Evolutionary conservation across 371 early-diverging fungal species (phyloP).

Genomic region (Coelomomyces lativittatus): DNA sequence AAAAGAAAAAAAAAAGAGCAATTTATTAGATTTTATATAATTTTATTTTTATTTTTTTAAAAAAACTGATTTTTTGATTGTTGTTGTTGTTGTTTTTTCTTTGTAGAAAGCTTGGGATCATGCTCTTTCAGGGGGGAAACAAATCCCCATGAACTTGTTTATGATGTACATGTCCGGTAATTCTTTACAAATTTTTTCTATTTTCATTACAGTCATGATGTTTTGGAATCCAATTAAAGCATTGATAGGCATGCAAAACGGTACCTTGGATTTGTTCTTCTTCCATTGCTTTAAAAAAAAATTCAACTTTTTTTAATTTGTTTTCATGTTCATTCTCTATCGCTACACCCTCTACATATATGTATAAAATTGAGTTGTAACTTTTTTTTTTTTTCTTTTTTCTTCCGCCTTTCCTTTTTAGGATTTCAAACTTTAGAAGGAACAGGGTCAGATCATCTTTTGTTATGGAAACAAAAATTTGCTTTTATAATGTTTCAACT

Average conservation of each 20-base stretch:
- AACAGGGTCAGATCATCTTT: conserved; percentile 21
- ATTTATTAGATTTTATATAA: no score
- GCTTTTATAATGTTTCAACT: conserved; percentile 59
- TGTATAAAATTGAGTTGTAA: no score
- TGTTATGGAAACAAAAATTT: conserved; percentile 60
- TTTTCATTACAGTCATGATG: conserved; percentile 87
- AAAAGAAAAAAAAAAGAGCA: no score
- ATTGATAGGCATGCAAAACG: conserved; percentile 49
- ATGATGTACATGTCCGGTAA: conserved; percentile 97
- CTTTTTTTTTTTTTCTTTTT: no score
- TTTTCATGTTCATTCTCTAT: not conserved
- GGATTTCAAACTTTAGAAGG: conserved; percentile 51
- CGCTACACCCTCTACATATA: not conserved
- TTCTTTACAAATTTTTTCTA: conserved; percentile 79
- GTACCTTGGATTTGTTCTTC: conserved; percentile 9
- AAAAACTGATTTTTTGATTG: no score
- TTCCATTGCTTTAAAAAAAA: conserved; percentile 8
- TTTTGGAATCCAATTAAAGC: conserved; percentile 68
- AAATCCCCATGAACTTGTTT: conserved; percentile 86
- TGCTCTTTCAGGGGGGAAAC: conserved; percentile 75
- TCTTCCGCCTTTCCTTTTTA: conserved; percentile 4
- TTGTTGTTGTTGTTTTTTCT: no score
- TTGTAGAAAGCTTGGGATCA: conserved; percentile 86
- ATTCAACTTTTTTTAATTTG: not conserved
- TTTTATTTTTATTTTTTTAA: no score